Evolutionary conservation across 2,329 filamentous ascomycete genomes (phyloP), one percentile per base, ranked within the genome.

Genomic region (Fusarium succisae): DNA sequence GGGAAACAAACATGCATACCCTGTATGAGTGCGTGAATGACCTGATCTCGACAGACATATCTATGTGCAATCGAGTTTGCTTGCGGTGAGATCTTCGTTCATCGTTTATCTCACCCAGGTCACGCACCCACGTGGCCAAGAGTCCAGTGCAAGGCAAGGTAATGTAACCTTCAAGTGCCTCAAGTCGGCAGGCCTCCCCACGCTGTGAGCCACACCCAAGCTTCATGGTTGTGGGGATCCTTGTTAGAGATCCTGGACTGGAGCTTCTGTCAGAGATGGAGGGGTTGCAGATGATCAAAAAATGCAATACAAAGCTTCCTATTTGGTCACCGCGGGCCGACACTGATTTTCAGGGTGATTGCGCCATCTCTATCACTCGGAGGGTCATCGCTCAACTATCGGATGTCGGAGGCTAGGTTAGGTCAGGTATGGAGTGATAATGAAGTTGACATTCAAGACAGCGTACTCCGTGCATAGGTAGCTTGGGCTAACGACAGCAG

Each of bases 111-210:
- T 32, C 24, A 30, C 37, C 35, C 30, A 66, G 37, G 38, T 63
- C 59, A 57, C 44, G 38, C 50, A 57, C 55, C 71, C 71, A 74
- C 71, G 71, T 74, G 67, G 55, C 61, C 39, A 53, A 59, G 58
- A 65, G 30, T 32, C 37, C 59, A 50, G 70, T 57, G 50, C 48
- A 74, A 74, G 71, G 66, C 67, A 44, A 45, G 43, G n/a, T 26
- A 26, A 22, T 13, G 20, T 48, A 35, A 67, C 35, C 58, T 43
- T 11, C 35, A 35, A 43, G 50, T 56, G 39, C 38, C 63, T 65
- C 39, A 32, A 45, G 32, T 43, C 24, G 55, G 58, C 70, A 71
- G 60, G 57, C 55, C 61, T 56, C 67, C 70, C 72, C 71, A 72
- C 71, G 72, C 59, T 69, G 61, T 26, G 51, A 65, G 41, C 50